Conservation (phyloP, 345 rosid species). For the Gossypium longicalyx region DNA sequence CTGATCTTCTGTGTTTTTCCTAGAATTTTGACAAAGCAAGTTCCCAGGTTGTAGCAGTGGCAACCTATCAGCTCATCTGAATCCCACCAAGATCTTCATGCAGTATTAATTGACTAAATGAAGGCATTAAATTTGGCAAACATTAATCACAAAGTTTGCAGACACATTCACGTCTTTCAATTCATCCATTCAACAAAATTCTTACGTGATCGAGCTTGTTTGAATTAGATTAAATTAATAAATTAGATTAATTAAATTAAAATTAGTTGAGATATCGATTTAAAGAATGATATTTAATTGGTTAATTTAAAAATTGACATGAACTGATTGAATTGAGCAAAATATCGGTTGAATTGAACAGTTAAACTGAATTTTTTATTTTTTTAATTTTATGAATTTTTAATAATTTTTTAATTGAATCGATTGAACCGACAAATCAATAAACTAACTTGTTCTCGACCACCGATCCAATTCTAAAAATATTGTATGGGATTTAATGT, state of each 20-base stretch:
- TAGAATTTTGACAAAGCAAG: conserved; percentile 23
- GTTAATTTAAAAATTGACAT: too few relatives aligned
- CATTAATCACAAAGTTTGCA: background rate
- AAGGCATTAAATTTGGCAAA: background rate
- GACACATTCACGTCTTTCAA: background rate
- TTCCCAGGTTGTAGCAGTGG: conserved; percentile 17
- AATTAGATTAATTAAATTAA: too few relatives aligned
- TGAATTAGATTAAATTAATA: too few relatives aligned
- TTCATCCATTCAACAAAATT: background rate
- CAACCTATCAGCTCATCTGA: conserved; percentile 11
- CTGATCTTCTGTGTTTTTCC: background rate
- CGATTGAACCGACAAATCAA: too few relatives aligned
- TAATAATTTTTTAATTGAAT: too few relatives aligned
- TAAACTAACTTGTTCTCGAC: too few relatives aligned
- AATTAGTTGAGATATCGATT: fast-evolving
- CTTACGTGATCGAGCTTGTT: background rate
- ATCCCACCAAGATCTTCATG: conserved; percentile 7
- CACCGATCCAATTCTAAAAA: too few relatives aligned
- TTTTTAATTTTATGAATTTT: too few relatives aligned
- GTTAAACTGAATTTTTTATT: too few relatives aligned
- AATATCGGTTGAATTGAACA: too few relatives aligned
- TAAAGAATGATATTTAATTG: fast-evolving
- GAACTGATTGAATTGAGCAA: fast-evolving
- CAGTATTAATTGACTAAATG: background rate
- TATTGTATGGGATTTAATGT: background rate